Conservation (phyloP, 2,329 filamentous ascomycete genomes). For the Biscogniauxia mediterranea region DNA sequence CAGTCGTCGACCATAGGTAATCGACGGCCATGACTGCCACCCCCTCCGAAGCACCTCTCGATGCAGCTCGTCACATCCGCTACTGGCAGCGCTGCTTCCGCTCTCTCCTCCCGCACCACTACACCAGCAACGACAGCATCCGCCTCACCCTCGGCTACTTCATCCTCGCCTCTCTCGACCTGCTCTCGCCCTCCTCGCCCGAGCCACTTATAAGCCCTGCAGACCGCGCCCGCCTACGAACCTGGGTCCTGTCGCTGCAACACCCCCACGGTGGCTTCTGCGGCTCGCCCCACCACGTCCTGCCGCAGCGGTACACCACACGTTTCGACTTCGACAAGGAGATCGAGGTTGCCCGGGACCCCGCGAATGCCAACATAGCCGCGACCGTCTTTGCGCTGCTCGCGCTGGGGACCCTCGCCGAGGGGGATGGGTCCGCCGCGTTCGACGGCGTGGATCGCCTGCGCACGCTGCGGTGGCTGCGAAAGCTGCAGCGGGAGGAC, state of each 20-base stretch:
- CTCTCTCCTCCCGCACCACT: slow-evolving; percentile 74
- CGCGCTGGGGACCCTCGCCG: slow-evolving; percentile 57
- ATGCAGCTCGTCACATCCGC: slow-evolving; percentile 71
- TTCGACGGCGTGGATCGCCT: slow-evolving; percentile 65
- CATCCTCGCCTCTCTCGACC: slow-evolving; percentile 78
- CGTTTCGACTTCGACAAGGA: slow-evolving; percentile 35
- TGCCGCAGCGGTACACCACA: slow-evolving; percentile 35
- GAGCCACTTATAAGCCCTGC: slow-evolving; percentile 48
- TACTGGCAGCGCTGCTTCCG: slow-evolving; percentile 92
- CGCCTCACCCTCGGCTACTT: slow-evolving; percentile 90
- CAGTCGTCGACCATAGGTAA: too few relatives aligned
- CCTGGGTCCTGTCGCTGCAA: slow-evolving; percentile 86
- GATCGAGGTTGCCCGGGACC: slow-evolving; percentile 35
- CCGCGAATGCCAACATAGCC: slow-evolving; percentile 67
- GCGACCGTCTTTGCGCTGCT: slow-evolving; percentile 88
- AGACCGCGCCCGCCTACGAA: slow-evolving; percentile 47
- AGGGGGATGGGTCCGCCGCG: slow-evolving; percentile 40
- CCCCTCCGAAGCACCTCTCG: slow-evolving; percentile 36
- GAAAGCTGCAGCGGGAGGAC: slow-evolving; percentile 71
- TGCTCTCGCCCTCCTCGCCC: slow-evolving; percentile 64
- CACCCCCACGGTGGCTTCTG: slow-evolving; percentile 86
- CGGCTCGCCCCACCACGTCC: slow-evolving; percentile 70
- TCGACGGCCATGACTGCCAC: background rate
- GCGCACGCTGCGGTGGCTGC: slow-evolving; percentile 72
- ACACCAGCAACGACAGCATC: slow-evolving; percentile 86